These are phyloP conservation scores for Coemansia pectinata DNA, from an alignment of 192 early-diverging fungal species.

Conservation along the genomic window DNA sequence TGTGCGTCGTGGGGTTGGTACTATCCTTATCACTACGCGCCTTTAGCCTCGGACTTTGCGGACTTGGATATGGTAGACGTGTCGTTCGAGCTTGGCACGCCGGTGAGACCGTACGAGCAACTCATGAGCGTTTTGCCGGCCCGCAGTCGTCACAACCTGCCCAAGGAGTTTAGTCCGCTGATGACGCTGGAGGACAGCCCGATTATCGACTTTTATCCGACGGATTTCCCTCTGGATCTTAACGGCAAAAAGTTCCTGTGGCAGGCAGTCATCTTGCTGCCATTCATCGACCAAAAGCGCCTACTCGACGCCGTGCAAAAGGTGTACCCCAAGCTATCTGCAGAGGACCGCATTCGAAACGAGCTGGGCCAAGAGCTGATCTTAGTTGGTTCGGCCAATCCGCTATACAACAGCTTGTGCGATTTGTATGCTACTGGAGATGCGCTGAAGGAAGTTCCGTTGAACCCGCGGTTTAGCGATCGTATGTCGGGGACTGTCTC, in stretches of 20 bases:
- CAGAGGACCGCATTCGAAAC: conserved; percentile 79
- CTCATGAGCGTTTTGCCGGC: conserved; percentile 96
- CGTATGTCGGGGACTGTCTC: conserved; percentile 61
- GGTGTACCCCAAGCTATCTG: conserved; percentile 62
- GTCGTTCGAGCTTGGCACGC: conserved; percentile 79
- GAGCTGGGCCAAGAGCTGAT: conserved; percentile 62
- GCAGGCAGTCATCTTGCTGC: conserved; percentile 91
- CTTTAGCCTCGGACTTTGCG: conserved; percentile 78
- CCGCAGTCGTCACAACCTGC: conserved; percentile 62
- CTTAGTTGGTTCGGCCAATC: conserved; percentile 61
- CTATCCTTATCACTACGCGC: conserved; percentile 97
- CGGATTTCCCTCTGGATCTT: conserved; percentile 85
- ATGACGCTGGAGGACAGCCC: conserved; percentile 84
- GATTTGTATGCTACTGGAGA: conserved; percentile 36
- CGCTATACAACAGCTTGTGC: conserved; percentile 61
- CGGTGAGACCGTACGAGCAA: conserved; percentile 92
- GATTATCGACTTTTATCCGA: conserved; percentile 95
- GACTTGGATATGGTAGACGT: conserved; percentile 73
- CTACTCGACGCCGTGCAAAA: conserved; percentile 72
- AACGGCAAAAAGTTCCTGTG: conserved; percentile 96
- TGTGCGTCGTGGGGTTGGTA: conserved; percentile 97
- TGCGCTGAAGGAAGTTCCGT: conserved; percentile 22
- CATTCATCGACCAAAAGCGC: conserved; percentile 89
- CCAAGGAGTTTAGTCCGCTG: conserved; percentile 64
- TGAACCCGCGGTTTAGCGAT: conserved; percentile 61